Conservation (phyloP, 2,329 filamentous ascomycete genomes). For the Drechslerella stenobrocha region DNA sequence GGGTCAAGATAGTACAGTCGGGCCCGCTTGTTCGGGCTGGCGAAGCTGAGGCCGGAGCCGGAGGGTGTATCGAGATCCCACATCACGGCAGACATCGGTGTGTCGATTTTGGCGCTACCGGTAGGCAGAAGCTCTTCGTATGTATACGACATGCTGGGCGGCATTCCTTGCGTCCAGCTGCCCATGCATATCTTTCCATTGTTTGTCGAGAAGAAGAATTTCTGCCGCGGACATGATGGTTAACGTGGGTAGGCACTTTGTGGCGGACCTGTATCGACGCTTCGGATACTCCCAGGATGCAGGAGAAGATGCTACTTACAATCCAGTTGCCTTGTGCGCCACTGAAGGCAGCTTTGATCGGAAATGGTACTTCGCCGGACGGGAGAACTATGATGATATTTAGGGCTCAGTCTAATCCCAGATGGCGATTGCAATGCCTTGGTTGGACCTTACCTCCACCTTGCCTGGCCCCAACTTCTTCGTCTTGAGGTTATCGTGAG, state of each 20-base stretch:
- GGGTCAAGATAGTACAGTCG: conserved; percentile 18
- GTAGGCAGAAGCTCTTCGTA: conserved; percentile 28
- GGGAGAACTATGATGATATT: conserved; percentile 16
- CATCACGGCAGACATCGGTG: conserved; percentile 13
- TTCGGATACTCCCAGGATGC: neutral
- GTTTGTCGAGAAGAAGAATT: conserved; percentile 37
- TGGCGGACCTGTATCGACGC: neutral
- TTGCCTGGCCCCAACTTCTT: conserved; percentile 6
- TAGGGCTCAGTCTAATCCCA: neutral
- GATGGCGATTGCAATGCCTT: neutral
- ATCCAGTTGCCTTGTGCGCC: conserved; percentile 20
- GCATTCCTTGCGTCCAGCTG: neutral
- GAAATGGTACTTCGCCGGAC: conserved; percentile 15
- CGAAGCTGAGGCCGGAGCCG: conserved; percentile 19
- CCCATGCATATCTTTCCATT: conserved; percentile 39
- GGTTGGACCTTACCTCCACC: conserved; percentile 1
- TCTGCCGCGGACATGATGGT: conserved; percentile 18
- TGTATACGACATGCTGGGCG: neutral
- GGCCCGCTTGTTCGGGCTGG: conserved; percentile 13
- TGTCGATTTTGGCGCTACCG: conserved; percentile 20
- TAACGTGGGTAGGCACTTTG: neutral
- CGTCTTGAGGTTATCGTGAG: conserved; percentile 2
- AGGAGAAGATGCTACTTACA: conserved; percentile 6
- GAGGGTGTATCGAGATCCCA: conserved; percentile 22
- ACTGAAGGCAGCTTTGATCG: conserved; percentile 15